Evolutionary conservation across 441 rosid species (phyloP).

Genomic region (Adansonia madagascariensis): DNA sequence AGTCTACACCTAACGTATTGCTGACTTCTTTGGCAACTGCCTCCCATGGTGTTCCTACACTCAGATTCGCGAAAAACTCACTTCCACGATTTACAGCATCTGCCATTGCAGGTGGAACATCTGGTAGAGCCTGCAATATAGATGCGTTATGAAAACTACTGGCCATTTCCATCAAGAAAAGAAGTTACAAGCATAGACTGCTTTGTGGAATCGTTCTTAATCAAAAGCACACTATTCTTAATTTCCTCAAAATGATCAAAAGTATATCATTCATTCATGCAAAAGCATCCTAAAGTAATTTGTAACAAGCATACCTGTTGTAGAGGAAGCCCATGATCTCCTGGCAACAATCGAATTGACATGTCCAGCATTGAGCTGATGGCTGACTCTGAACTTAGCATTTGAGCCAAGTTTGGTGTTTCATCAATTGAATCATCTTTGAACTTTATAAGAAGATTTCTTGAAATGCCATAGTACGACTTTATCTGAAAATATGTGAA

Average conservation of each 20-base stretch:
- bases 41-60: conserved; percentile 93
- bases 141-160: conserved; percentile 8
- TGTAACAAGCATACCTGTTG: conserved; percentile 68
- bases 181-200: conserved; percentile 10
- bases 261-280: conserved; percentile 3
- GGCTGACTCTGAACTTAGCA: conserved; percentile 85
- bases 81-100: conserved; percentile 89
- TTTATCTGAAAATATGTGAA: conserved; percentile 58
- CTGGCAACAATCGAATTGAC: conserved; percentile 85
- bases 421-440: conserved; percentile 87
- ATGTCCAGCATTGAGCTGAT: conserved; percentile 92
- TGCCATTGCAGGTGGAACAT: conserved; percentile 97
- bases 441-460: conserved; percentile 85
- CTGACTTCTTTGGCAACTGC: conserved; percentile 90
- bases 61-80: conserved; percentile 72
- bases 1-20: conserved; percentile 66
- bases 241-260: neutral
- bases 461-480: conserved; percentile 89
- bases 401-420: conserved; percentile 80
- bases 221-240: conserved; percentile 9
- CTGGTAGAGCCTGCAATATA: conserved; percentile 71
- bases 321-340: conserved; percentile 94
- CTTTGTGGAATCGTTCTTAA: neutral
- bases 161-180: conserved; percentile 8
- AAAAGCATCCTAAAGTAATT: conserved; percentile 7